Percentiles rank a stretch among this genome's conserved stretches.
phyloP scores from a whole-genome alignment of 345 rosid genomes.

The Gossypium mustelinum region DNA sequence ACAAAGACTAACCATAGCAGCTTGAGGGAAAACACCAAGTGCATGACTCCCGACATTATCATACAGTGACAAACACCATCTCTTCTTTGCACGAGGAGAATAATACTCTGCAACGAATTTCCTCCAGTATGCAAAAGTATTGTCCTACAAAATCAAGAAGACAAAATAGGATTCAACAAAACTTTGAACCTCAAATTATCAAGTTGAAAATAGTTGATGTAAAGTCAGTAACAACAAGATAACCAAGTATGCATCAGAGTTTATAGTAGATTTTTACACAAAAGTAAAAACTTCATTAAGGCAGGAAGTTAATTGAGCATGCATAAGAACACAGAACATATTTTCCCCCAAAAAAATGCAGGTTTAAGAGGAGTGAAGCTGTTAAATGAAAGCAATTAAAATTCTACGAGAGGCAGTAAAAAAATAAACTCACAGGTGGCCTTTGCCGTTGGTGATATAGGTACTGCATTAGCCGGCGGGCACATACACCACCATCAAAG shows the following conservation, averaged over 20 bases:
- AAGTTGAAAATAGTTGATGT: conserved; percentile 3
- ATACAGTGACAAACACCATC: conserved; percentile 90
- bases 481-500: conserved; percentile 76
- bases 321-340: neutral
- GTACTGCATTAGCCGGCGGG: conserved; percentile 95
- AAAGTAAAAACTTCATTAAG: neutral
- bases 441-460: conserved; percentile 89
- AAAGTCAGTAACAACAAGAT: neutral
- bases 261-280: neutral
- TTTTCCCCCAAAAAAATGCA: neutral
- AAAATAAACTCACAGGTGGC: conserved; percentile 57
- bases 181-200: conserved; percentile 5
- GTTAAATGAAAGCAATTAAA: neutral
- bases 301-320: neutral
- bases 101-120: conserved; percentile 89
- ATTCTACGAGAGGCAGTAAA: neutral
- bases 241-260: neutral
- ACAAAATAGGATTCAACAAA: conserved; percentile 9
- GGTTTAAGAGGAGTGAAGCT: neutral
- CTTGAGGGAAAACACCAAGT: conserved; percentile 94
- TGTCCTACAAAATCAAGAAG: conserved; percentile 53
- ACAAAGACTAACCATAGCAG: conserved; percentile 72
- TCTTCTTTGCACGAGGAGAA: conserved; percentile 95
- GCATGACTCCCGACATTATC: conserved; percentile 90
- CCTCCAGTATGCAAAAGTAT: conserved; percentile 87